phyloP scores from a whole-genome alignment of 2,329 filamentous ascomycete species.

The Aspergillus piperis region DNA sequence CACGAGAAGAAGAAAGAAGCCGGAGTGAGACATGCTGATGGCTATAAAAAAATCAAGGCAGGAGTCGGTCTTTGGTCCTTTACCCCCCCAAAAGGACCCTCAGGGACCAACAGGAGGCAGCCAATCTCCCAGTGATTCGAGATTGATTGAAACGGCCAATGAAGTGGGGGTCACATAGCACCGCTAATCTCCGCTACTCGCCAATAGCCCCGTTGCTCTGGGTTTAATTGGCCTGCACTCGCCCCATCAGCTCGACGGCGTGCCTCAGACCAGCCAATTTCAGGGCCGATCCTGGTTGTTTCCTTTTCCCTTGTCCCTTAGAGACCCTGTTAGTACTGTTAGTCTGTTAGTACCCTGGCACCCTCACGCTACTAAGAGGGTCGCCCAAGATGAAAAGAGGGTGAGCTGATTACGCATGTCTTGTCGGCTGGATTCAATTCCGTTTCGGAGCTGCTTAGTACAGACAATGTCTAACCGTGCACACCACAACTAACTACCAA shows the following conservation, averaged over 20 bases:
- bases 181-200: not conserved
- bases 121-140: not conserved
- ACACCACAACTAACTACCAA: not conserved
- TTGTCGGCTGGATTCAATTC: not conserved
- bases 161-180: not conserved
- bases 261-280: not conserved
- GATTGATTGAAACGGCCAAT: not conserved
- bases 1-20: conserved; percentile 3
- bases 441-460: not conserved
- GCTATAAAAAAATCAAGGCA: conserved; percentile 1
- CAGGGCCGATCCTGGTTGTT: not conserved
- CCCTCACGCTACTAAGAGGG: too few relatives aligned
- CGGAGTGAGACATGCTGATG: not conserved
- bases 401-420: not conserved
- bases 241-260: not conserved
- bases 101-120: not conserved
- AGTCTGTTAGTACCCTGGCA: too few relatives aligned
- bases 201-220: not conserved
- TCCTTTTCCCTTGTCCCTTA: not conserved
- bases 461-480: not conserved
- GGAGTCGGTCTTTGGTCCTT: too few relatives aligned
- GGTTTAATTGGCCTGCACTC: not conserved
- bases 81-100: not conserved
- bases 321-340: not conserved
- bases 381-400: not conserved